These are phyloP conservation scores for Ceriops zippeliana DNA, from an alignment of 345 rosid species.

Conservation along the genomic window DNA sequence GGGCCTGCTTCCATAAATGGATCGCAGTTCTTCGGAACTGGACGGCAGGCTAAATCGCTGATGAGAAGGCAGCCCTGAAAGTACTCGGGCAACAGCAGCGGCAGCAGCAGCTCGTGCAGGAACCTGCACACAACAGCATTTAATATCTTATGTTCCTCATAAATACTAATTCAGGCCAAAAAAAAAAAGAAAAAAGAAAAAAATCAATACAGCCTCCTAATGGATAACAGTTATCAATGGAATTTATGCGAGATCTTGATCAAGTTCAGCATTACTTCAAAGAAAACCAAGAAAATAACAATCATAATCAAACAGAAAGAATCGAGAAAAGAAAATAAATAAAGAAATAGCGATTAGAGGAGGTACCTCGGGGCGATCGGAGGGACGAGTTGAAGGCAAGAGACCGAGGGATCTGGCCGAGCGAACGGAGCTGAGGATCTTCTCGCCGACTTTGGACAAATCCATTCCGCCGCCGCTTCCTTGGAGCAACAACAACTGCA, in stretches of 20 bases:
- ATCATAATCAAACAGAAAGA: not conserved
- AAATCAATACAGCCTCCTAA: no score
- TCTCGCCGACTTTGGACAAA: slow-evolving; percentile 90
- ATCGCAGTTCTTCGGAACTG: slow-evolving; percentile 65
- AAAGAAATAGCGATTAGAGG: not conserved
- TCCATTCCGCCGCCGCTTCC: slow-evolving; percentile 78
- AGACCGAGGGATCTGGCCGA: slow-evolving; percentile 92
- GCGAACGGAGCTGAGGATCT: slow-evolving; percentile 82
- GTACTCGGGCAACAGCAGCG: slow-evolving; percentile 92
- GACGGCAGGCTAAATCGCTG: slow-evolving; percentile 73
- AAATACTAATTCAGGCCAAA: not conserved
- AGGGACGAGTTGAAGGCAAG: slow-evolving; percentile 48
- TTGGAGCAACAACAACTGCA: slow-evolving; percentile 74
- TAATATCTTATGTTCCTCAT: not conserved
- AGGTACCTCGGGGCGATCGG: slow-evolving; percentile 87
- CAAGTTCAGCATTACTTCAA: no score
- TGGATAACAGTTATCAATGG: no score
- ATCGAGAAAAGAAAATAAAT: not conserved
- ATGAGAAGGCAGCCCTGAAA: slow-evolving; percentile 78
- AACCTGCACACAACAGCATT: slow-evolving; percentile 43
- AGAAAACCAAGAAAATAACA: no score
- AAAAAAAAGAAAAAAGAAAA: no score
- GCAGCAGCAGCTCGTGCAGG: slow-evolving; percentile 98
- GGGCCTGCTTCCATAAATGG: slow-evolving; percentile 73
- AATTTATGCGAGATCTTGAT: no score